Evolutionary conservation across 2,329 filamentous ascomycete genomes (phyloP).

Genomic region (Clonostachys sp.): DNA sequence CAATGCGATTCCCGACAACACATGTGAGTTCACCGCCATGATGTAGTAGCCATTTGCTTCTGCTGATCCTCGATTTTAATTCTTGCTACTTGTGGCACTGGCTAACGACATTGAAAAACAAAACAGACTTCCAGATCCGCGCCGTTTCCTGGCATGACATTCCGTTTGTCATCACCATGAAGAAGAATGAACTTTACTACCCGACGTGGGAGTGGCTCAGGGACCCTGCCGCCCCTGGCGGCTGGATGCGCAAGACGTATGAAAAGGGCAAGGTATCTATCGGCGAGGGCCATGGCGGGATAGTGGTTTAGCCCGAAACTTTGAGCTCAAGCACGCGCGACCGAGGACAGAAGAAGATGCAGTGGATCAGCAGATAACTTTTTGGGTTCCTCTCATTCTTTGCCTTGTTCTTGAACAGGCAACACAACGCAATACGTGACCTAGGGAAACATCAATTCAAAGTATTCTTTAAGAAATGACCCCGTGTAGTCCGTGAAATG

Average conservation of each 20-base stretch:
- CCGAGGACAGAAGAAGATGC: too few species aligned
- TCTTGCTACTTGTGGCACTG: neutral
- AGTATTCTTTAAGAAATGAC: too few species aligned
- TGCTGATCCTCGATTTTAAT: neutral
- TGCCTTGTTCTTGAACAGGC: too few species aligned
- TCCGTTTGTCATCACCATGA: constrained; percentile 99
- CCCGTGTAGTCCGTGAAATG: too few species aligned
- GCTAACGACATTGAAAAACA: constrained; percentile 4
- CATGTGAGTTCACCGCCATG: constrained; percentile 45
- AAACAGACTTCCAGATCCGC: constrained; percentile 81
- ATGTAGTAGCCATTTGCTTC: constrained; percentile 17
- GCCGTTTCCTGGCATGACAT: constrained; percentile 98
- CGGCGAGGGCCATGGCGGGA: constrained; percentile 50
- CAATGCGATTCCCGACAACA: constrained; percentile 88
- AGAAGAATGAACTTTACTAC: constrained; percentile 98
- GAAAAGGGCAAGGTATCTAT: constrained; percentile 47
- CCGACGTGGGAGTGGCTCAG: constrained; percentile 68
- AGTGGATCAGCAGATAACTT: too few species aligned
- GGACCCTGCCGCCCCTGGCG: constrained; percentile 51
- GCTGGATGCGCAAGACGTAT: constrained; percentile 61
- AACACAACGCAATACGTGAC: too few species aligned
- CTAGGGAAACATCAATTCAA: too few species aligned
- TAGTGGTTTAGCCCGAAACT: too few species aligned
- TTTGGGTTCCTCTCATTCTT: too few species aligned
- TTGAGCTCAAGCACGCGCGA: too few species aligned